Evolutionary conservation across 2,329 filamentous ascomycete species (phyloP).

Genomic region (Colletotrichum lentis): DNA sequence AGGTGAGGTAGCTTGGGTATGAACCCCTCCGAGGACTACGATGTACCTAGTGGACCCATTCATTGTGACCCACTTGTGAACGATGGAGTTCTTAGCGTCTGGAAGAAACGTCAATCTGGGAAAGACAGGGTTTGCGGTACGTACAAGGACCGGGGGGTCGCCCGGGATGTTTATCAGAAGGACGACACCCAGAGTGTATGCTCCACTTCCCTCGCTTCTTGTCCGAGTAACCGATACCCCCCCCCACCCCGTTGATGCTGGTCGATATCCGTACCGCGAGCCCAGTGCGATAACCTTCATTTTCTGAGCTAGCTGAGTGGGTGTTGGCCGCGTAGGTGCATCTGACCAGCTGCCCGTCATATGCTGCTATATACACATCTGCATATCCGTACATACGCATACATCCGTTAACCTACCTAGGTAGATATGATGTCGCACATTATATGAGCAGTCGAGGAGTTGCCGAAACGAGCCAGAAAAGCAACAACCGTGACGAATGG

Average conservation of each 20-base stretch:
- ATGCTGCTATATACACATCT: neutral
- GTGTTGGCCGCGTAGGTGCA: conserved; percentile 25
- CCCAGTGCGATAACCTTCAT: conserved; percentile 38
- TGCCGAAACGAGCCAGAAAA: conserved; percentile 9
- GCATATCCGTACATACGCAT: no score
- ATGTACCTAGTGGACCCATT: conserved; percentile 8
- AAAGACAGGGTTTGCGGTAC: conserved; percentile 1
- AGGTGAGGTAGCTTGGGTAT: no score
- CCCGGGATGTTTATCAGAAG: neutral
- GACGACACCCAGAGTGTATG: neutral
- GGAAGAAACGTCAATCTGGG: conserved; percentile 14
- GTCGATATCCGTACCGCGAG: conserved; percentile 37
- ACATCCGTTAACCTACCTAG: no score
- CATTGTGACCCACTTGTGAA: neutral
- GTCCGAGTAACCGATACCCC: conserved; percentile 31
- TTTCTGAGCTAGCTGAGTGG: conserved; percentile 35
- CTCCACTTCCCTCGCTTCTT: neutral
- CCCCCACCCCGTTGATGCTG: conserved; percentile 39
- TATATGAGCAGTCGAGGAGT: neutral
- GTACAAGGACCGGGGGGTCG: neutral
- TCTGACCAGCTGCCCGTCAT: neutral
- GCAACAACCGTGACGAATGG: neutral
- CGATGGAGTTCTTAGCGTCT: neutral
- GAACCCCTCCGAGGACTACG: conserved; percentile 1
- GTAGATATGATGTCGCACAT: no score